Base-by-base conservation (phyloP, 2,329 filamentous ascomycete species). In the Exophiala alcalophila region DNA sequence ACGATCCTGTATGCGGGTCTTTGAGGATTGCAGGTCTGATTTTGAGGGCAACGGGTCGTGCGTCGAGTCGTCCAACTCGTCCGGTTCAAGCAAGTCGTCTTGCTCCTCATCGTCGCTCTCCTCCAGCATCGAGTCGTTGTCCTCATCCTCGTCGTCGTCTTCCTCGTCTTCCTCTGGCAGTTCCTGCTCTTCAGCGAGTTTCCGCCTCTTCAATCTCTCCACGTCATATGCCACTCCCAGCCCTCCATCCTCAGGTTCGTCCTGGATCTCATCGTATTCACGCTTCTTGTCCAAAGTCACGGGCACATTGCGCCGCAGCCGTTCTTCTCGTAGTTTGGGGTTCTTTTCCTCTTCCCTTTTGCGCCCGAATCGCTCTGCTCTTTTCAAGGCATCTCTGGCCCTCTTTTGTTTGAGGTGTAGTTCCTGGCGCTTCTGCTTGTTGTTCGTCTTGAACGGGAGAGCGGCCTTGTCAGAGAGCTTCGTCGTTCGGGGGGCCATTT, bases 341-440 rank as follows among this genome's bases (percentile, higher is more conserved):
- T 96, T 80, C 64, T 84, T 86, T 52, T 83, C 78, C 66, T 98
- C 92, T 60, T 90, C 86, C 67, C 84, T 86, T 68, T 87, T 89
- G 47, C 87, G 76, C 34, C 78, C 78, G 62, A 89, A 84, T 50
- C 90, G 81, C 58, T 82, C 77, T 58, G 89, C 85, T 58, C 86
- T 81, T 58, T 84, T 86, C 32, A 81, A 71, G 60, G 81, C 83
- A 61, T 88, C 85, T 53, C 79, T 79, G 30, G 77, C 72, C 61
- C 84, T 84, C 69, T 96, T 97, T 60, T 84, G 77, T 56, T 86
- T 81, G 47, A 95, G 73, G 60, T 89, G 84, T 47, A 91, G 76
- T 56, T 83, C 74, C 62, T 92, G 78, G 50, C 92, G 78, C 61
- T 82, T 83, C 15, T 86, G 68, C 65, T 95, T 96, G 68, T 94